Conservation (phyloP, 306 rosid genomes). For the Ormosia semicastrata region DNA sequence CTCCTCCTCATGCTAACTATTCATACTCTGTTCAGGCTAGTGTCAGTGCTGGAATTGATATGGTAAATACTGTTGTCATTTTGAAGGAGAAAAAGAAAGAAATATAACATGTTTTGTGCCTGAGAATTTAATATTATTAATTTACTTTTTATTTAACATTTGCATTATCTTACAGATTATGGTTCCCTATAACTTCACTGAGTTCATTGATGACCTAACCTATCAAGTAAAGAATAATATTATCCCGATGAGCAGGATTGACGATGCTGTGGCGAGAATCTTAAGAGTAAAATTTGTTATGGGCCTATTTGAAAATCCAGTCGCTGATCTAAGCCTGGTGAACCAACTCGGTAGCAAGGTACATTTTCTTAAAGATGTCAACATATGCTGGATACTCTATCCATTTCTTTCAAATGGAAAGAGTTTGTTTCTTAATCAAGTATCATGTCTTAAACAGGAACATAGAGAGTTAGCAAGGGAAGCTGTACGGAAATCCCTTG, state of each 20-base stretch:
- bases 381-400: background rate
- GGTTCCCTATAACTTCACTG: conserved; percentile 59
- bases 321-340: conserved; percentile 64
- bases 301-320: conserved; percentile 84
- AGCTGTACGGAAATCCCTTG: conserved; percentile 92
- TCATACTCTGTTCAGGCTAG: conserved; percentile 75
- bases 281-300: conserved; percentile 71
- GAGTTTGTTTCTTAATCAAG: background rate
- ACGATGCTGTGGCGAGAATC: conserved; percentile 81
- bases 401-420: background rate
- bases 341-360: conserved; percentile 78
- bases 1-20: conserved; percentile 84
- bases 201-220: conserved; percentile 60
- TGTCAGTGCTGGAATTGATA: conserved; percentile 80
- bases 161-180: conserved; percentile 54
- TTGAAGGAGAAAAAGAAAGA: background rate
- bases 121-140: background rate
- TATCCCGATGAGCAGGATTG: conserved; percentile 71
- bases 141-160: background rate
- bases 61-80: conserved; percentile 48
- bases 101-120: background rate
- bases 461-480: conserved; percentile 91
- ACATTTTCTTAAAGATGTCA: background rate
- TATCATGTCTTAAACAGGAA: conserved; percentile 50
- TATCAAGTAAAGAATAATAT: conserved; percentile 62